Percentiles rank a stretch among this genome's conserved stretches.
Conservation (phyloP, 768 basidiomycete species). For the Lactarius pseudohatsudake region DNA sequence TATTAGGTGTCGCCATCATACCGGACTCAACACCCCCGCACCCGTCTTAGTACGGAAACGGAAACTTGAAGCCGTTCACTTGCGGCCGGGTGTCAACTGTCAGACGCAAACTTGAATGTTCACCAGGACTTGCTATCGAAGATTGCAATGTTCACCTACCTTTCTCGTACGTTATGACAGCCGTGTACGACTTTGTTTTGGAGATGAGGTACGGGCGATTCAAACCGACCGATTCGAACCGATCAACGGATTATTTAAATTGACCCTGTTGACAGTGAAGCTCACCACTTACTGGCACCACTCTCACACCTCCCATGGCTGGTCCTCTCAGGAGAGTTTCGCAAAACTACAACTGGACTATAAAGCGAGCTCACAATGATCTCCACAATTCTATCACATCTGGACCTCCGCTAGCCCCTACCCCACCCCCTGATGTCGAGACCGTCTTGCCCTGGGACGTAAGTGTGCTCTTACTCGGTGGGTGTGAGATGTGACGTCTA, state of each 20-base stretch:
- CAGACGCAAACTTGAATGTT: background rate
- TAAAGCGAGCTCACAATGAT: constrained; percentile 24
- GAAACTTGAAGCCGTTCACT: background rate
- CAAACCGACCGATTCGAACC: too few relatives aligned
- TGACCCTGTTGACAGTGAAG: background rate
- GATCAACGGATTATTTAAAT: background rate
- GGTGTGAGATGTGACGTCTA: background rate
- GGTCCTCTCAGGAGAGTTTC: constrained; percentile 21
- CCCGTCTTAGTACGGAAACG: background rate
- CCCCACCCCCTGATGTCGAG: background rate
- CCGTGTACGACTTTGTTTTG: background rate
- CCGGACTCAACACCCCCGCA: background rate
- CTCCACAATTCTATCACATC: constrained; percentile 10
- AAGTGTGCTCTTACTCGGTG: background rate
- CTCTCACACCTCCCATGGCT: constrained; percentile 13
- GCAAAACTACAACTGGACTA: constrained; percentile 16
- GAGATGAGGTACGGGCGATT: background rate
- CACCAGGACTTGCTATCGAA: background rate
- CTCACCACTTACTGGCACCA: too few relatives aligned
- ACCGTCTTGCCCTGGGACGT: constrained; percentile 12
- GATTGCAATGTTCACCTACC: background rate
- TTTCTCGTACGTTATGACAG: background rate
- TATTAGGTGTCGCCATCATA: background rate
- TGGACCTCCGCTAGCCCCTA: background rate
- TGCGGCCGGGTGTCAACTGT: background rate